Base-by-base conservation (phyloP, 1,139 yeast genomes). In the Arxiozyma slooffiae region DNA sequence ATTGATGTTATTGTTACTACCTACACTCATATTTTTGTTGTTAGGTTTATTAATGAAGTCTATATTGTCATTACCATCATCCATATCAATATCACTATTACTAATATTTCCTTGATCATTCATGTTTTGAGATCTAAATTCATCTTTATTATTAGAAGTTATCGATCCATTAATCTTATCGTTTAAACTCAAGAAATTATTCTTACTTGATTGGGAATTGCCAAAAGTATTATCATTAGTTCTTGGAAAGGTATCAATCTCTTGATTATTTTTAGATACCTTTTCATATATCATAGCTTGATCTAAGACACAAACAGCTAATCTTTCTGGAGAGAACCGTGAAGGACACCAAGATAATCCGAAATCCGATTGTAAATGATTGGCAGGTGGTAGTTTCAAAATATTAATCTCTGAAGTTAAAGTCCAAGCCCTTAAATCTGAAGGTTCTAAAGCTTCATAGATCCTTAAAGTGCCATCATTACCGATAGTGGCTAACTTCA, bases 311-410 rank as follows among this genome's bases (percentile, higher is more conserved):
- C 90, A 82, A 4, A 88, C 92, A 2, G 84, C 87, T 43, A 92
- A 72, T 66, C 82, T 87, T 66, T 90, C 97, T 14, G 81, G 76
- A 48, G 85, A 78, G 56, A 86, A 86, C 62, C 87, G 81, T 1
- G 96, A 82, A 0, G 96, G 95, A 61, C 97, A 89, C 98, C 98
- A 92, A 48, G 88, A 82, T 39, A 92, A 70, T 36, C 89, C 81
- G 64, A 90, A 92, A 60, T 89, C 87, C 52, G 94, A 82, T 66
- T 90, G 97, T 53, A 88, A 71, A 59, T 86, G 87, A 46, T 84
- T 79, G 1, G 92, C 90, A 0, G 94, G 94, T 18, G 83, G 79
- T n/a, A 71, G 70, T 44, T 73, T 76, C 52, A 87, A 70, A n/a
- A 88, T 79, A 16, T 80, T 76, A 22, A 83, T 72, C 67, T 89